phyloP scores from a whole-genome alignment of 1,284 basidiomycete genomes.

The Leccinum subatratum region DNA sequence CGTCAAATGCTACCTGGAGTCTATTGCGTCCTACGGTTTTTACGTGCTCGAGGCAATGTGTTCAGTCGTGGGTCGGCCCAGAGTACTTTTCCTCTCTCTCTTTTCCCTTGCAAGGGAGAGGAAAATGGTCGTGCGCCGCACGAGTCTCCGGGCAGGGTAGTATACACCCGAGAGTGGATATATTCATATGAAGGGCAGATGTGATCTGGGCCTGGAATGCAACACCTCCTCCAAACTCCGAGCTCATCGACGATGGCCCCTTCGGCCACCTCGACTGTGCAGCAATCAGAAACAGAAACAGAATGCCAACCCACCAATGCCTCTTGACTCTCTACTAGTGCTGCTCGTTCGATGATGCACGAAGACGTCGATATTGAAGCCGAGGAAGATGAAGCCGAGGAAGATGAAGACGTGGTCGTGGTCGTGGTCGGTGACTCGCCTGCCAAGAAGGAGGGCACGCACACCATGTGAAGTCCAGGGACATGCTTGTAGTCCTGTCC shows the following conservation, averaged over 20 bases:
- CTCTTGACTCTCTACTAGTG: conserved; percentile 52
- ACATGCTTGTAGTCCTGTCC: conserved; percentile 35
- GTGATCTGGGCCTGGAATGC: conserved; percentile 22
- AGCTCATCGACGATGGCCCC: conserved; percentile 31
- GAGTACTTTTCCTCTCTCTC: too few relatives aligned
- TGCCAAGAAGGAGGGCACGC: conserved; percentile 9
- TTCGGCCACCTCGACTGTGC: conserved; percentile 25
- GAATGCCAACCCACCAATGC: conserved; percentile 33
- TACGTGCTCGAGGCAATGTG: too few relatives aligned
- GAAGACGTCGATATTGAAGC: conserved; percentile 27
- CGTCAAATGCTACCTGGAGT: too few relatives aligned
- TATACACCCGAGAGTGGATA: conserved; percentile 24
- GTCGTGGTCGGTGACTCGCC: conserved; percentile 16
- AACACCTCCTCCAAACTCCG: conserved; percentile 28
- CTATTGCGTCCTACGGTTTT: too few relatives aligned
- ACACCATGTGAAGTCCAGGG: conserved; percentile 17
- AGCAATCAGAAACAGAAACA: conserved; percentile 23
- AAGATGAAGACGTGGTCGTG: conserved; percentile 17
- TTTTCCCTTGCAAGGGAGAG: too few relatives aligned
- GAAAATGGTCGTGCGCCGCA: too few relatives aligned
- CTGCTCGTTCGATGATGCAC: conserved; percentile 56
- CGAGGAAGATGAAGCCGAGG: conserved; percentile 17
- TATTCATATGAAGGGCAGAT: conserved; percentile 28
- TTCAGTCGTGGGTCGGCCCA: too few relatives aligned
- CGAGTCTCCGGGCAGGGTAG: too few relatives aligned